A percentile compares a stretch with the other conserved stretches of the same genome.
phyloP scores from a whole-genome alignment of 2,329 filamentous ascomycete species.

The Fusarium proliferatum region DNA sequence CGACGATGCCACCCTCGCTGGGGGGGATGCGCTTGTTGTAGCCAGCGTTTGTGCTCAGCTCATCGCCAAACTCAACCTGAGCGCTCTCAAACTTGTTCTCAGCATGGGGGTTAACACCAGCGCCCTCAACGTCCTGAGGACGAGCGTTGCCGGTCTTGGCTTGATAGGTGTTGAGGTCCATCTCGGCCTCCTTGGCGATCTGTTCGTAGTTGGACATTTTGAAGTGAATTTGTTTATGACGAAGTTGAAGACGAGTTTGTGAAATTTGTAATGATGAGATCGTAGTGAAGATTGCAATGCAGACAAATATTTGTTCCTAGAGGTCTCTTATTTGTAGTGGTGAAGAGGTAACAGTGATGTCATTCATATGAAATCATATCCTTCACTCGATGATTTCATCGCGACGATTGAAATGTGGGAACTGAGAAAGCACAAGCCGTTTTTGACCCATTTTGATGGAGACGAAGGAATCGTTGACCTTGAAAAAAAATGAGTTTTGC shows the following conservation, averaged over 20 bases:
- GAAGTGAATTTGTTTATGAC: neutral
- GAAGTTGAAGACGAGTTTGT: neutral
- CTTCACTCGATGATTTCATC: slow-evolving; percentile 42
- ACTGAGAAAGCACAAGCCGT: slow-evolving; percentile 4
- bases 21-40: slow-evolving; percentile 60
- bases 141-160: slow-evolving; percentile 59
- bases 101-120: slow-evolving; percentile 55
- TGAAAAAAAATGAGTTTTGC: slow-evolving; percentile 1
- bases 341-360: slow-evolving; percentile 29
- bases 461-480: neutral
- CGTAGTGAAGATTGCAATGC: neutral
- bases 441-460: neutral
- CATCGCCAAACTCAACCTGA: slow-evolving; percentile 52
- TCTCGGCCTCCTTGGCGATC: slow-evolving; percentile 59
- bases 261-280: neutral
- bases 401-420: slow-evolving; percentile 32
- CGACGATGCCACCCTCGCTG: slow-evolving; percentile 57
- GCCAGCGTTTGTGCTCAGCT: slow-evolving; percentile 58
- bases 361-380: slow-evolving; percentile 44
- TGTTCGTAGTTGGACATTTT: slow-evolving; percentile 52
- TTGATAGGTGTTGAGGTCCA: slow-evolving; percentile 60
- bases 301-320: neutral
- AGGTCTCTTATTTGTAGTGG: slow-evolving; percentile 25
- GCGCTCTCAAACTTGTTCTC: slow-evolving; percentile 56
- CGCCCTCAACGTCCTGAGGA: slow-evolving; percentile 53